Percentiles rank a stretch among this genome's conserved stretches.
Conservation (phyloP, 352 stramenopile genomes). For the Globisporangium middletonii region DNA sequence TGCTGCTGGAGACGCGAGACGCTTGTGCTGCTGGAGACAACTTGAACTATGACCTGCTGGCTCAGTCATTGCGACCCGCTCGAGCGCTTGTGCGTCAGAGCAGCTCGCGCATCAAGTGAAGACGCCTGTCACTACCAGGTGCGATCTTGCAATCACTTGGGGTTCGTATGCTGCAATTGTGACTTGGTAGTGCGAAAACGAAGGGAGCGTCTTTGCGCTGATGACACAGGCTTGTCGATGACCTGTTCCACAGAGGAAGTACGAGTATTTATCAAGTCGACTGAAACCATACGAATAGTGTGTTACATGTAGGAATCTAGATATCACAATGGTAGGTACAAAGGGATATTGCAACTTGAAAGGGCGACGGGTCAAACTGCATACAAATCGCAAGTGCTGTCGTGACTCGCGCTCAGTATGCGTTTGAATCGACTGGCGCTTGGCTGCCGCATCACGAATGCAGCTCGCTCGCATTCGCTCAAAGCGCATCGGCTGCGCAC, state of each 20-base stretch:
- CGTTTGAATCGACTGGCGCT: background rate
- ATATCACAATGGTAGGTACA: background rate
- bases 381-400: background rate
- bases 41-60: constrained; percentile 12
- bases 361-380: background rate
- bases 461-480: background rate
- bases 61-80: background rate
- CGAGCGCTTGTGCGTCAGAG: background rate
- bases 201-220: no score
- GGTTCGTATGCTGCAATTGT: no score
- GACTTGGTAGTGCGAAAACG: no score
- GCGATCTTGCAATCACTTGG: no score
- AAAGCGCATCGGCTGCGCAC: background rate
- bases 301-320: no score
- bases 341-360: background rate
- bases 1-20: background rate
- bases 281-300: no score
- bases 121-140: no score
- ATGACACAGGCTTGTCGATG: background rate
- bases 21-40: constrained; percentile 7
- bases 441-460: constrained; percentile 1
- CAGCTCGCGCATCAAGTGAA: background rate
- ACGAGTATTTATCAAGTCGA: no score
- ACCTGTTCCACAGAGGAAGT: background rate
- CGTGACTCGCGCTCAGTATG: constrained; percentile 1